A percentile compares a stretch with the other conserved stretches of the same genome.
These are phyloP conservation scores for Hirsutella thompsonii DNA, from an alignment of 2,329 filamentous ascomycete species.

Conservation along the genomic window DNA sequence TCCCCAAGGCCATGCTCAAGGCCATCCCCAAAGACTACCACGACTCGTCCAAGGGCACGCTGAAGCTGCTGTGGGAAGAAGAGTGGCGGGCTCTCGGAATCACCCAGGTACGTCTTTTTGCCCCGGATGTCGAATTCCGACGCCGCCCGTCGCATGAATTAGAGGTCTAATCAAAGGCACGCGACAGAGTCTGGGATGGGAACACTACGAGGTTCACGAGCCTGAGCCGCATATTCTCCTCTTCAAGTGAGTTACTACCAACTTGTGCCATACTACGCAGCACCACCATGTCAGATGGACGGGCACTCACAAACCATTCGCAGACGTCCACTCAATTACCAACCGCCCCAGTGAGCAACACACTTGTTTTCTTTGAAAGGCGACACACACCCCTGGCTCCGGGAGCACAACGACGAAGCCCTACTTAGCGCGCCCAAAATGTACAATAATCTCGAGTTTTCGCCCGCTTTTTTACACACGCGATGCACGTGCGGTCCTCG, in stretches of 20 bases:
- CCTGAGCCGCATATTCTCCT: conserved; percentile 96
- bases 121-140: no score
- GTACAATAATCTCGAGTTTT: conserved; percentile 9
- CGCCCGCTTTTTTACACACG: conserved; percentile 5
- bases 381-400: conserved; percentile 1
- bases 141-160: no score
- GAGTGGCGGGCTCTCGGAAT: conserved; percentile 97
- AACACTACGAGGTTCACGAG: conserved; percentile 98
- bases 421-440: conserved; percentile 5
- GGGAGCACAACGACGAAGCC: conserved; percentile 4
- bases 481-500: conserved; percentile 7
- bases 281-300: no score
- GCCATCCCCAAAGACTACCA: conserved; percentile 92
- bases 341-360: conserved; percentile 49
- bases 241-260: conserved; percentile 70
- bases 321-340: conserved; percentile 76
- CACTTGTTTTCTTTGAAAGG: background rate
- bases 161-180: no score
- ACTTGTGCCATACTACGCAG: no score
- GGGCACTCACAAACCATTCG: background rate
- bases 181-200: conserved; percentile 97
- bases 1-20: conserved; percentile 97
- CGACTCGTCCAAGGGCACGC: conserved; percentile 73
- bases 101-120: conserved; percentile 58
- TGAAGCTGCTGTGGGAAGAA: conserved; percentile 96